Base-by-base conservation (phyloP, 371 early-diverging fungal species). In the Mucor plumbeus region DNA sequence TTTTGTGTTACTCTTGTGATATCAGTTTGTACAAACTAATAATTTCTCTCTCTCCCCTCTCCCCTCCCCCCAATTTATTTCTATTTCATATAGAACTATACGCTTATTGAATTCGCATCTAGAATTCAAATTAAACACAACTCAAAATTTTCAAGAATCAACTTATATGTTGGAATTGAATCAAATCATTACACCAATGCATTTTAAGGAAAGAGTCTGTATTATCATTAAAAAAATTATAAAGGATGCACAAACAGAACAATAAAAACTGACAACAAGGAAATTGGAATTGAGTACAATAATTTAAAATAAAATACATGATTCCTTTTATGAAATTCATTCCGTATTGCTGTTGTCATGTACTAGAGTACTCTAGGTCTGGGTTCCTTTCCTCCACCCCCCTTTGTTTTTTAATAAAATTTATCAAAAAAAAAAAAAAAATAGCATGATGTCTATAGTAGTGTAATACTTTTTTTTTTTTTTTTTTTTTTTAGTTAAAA, bases 141-240 rank as follows among this genome's bases (percentile, higher is more conserved):
- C 44, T 15, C 31, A 34, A 10, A 57, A 57, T 11, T 0, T 57
- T 4, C 0, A 33, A 61, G 47, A 64, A 34, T 11, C 36, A 31
- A 38, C 13, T 8, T 31, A 64, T 31, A 60, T 7, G 5, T n/a
- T 66, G 1, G n/a, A 66, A 9, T 21, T 66, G 7, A 61, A 41
- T 17, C 26, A 56, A 10, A 4, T 21, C 40, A 54, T 8, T 0
- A 7, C 43, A 7, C 43, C 67, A 8, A 55, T 67, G 61, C 55
- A 55, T 35, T 68, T 72, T 54, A 65, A 65, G 31, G 72, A 72
- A 62, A 64, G 47, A 68, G 68, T 68, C 8, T 14, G 50, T 38
- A 36, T 57, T 7, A 39, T 68, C 10, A 58, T 72, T 13, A 50
- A 64, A 39, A 17, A 65, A 13, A 68, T 72, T 0, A 64, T 68